Evolutionary conservation across 306 rosid genomes (phyloP), one percentile per base, ranked within the genome.

Genomic region (Abrus precatorius): DNA sequence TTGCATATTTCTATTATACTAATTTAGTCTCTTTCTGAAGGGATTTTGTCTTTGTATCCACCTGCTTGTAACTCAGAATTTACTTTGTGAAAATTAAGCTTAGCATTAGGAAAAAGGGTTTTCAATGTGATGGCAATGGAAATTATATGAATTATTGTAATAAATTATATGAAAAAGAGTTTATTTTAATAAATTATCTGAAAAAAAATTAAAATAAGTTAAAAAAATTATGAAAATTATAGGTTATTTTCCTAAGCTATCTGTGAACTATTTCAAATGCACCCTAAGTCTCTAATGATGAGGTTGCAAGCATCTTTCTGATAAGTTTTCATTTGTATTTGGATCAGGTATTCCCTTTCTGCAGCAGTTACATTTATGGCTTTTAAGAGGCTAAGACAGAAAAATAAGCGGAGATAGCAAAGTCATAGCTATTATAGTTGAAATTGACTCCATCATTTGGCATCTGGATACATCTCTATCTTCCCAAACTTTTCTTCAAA

Each of bases 311-410:
- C 47, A 40, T 59, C 64, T 77, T 82, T 74, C 36, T 78, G 36
- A 85, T 67, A 69, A 40, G 1, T 1, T 62, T 56, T 62, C 4
- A 11, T 76, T 56, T 84, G 33, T 66, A 11, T 65, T 69, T 66
- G 87, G 86, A 7, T 48, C 90, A 93, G 99, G 99, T 93, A 93
- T 85, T 88, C 98, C 28, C 92, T 93, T 65, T 93, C 98, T 38
- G 96, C 99, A 72, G 97, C 97, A 20, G 98, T 95, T 57, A 89
- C 99, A 41, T 90, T 93, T 69, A 93, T 93, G 98, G 99, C 99
- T 61, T 89, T 75, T 83, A 91, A 87, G 85, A 90, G 99, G 75
- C 80, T 91, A 12, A 67, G 76, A 57, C 96, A 89, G 71, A 88
- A 85, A 83, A 86, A 10, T 73, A 84, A 55, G 75, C 57, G 90